phyloP scores from a whole-genome alignment of 768 basidiomycete genomes.

The Suillus fuscotomentosus region DNA sequence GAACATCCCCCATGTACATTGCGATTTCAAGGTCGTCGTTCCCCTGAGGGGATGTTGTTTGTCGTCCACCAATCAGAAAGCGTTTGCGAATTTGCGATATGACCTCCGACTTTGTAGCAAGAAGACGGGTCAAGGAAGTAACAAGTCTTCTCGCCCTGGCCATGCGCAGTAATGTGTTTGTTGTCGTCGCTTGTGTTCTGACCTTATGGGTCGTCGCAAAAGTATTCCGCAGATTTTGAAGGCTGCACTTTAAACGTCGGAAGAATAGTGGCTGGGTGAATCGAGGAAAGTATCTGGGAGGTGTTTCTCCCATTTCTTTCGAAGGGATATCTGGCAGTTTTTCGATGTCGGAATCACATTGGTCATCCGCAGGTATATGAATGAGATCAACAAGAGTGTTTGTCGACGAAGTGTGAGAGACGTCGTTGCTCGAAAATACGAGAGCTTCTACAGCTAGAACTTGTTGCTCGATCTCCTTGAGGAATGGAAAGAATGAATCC shows the following conservation, averaged over 20 bases:
- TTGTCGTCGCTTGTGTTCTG: slow-evolving; percentile 37
- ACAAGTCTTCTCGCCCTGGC: slow-evolving; percentile 76
- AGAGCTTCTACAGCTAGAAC: slow-evolving; percentile 74
- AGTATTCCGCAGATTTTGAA: slow-evolving; percentile 15
- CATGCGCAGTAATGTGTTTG: slow-evolving; percentile 68
- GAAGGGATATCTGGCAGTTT: background rate
- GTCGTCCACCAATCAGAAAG: slow-evolving; percentile 32
- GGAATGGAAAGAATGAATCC: slow-evolving; percentile 87
- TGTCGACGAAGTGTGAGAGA: background rate
- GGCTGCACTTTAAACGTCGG: slow-evolving; percentile 35
- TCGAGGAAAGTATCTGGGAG: slow-evolving; percentile 15
- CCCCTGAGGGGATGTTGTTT: slow-evolving; percentile 32
- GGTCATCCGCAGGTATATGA: background rate
- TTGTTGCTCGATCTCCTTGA: slow-evolving; percentile 79
- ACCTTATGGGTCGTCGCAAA: slow-evolving; percentile 2
- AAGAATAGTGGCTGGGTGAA: slow-evolving; percentile 27
- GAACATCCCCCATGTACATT: slow-evolving; percentile 89
- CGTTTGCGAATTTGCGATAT: slow-evolving; percentile 78
- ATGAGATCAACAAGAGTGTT: background rate
- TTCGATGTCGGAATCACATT: background rate
- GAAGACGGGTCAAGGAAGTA: slow-evolving; percentile 70
- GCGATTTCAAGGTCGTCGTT: slow-evolving; percentile 67
- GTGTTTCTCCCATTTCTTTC: background rate
- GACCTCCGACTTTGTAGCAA: slow-evolving; percentile 82
- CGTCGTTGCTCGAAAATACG: slow-evolving; percentile 43